phyloP scores from a whole-genome alignment of 2,329 filamentous ascomycete genomes.

The Cercospora sesami region DNA sequence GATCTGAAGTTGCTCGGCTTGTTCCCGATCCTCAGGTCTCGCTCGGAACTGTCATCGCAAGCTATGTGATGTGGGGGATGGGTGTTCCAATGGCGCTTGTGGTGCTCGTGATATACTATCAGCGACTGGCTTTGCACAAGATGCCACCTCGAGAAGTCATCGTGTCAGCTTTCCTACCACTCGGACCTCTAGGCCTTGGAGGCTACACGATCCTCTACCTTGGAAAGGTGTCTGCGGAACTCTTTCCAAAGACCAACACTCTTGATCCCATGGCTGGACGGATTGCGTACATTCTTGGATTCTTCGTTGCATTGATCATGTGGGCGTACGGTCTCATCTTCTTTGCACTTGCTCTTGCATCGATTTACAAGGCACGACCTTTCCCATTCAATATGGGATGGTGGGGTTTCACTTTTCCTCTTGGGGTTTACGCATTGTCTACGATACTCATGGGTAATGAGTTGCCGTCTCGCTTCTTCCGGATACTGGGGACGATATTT shows the following conservation, averaged over 20 bases:
- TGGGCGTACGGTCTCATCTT: constrained; percentile 57
- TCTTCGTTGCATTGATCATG: constrained; percentile 56
- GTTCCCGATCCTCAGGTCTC: constrained; percentile 57
- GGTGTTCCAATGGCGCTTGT: constrained; percentile 62
- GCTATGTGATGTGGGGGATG: constrained; percentile 69
- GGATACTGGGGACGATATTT: constrained; percentile 57
- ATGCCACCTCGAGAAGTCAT: constrained; percentile 67
- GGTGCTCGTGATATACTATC: constrained; percentile 68
- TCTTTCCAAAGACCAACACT: constrained; percentile 14
- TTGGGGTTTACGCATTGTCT: constrained; percentile 56
- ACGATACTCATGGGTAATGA: constrained; percentile 52
- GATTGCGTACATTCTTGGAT: constrained; percentile 53
- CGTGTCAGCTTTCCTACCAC: constrained; percentile 66
- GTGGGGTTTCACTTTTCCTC: constrained; percentile 61
- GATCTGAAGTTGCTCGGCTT: constrained; percentile 61
- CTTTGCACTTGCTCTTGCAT: constrained; percentile 50
- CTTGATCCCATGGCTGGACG: constrained; percentile 48
- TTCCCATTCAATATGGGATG: constrained; percentile 65
- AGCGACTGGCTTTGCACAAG: constrained; percentile 65
- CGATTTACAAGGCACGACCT: constrained; percentile 40
- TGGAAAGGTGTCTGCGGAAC: constrained; percentile 33
- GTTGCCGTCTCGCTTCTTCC: constrained; percentile 57
- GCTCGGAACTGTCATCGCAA: constrained; percentile 62
- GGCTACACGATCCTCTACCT: constrained; percentile 51
- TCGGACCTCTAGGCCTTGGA: constrained; percentile 66